Percentiles rank a stretch among this genome's conserved stretches.
phyloP scores from a whole-genome alignment of 495 filamentous ascomycete species.

The Terfezia claveryi region DNA sequence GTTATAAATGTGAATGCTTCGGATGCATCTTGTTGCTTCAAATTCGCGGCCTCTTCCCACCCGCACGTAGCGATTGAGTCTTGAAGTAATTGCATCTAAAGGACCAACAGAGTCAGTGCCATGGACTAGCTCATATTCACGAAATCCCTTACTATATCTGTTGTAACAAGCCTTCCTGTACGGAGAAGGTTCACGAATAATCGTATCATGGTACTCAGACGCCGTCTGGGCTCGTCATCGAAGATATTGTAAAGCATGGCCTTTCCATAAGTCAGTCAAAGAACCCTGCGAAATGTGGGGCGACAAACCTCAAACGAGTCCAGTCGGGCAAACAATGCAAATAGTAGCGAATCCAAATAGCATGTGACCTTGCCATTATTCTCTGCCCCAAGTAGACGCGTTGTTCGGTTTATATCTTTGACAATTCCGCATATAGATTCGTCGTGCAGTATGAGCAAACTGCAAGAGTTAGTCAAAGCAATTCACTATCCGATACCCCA shows the following conservation, averaged over 20 bases:
- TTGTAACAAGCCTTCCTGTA: constrained; percentile 61
- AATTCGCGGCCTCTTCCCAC: constrained; percentile 57
- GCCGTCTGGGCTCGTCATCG: constrained; percentile 44
- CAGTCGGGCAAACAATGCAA: constrained; percentile 85
- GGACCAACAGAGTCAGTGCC: constrained; percentile 12
- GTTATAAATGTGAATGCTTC: constrained; percentile 93
- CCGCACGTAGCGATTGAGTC: constrained; percentile 67
- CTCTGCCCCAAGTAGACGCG: constrained; percentile 61
- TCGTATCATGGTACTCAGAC: constrained; percentile 49
- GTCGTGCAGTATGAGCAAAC: constrained; percentile 46
- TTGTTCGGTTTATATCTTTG: constrained; percentile 41
- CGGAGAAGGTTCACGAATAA: constrained; percentile 87
- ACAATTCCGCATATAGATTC: constrained; percentile 66
- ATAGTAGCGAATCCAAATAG: constrained; percentile 77
- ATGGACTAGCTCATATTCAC: background rate
- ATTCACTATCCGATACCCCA: background rate
- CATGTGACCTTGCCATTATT: constrained; percentile 76
- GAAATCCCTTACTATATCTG: constrained; percentile 46
- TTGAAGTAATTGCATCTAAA: constrained; percentile 61
- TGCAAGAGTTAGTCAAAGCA: background rate
- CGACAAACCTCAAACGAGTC: constrained; percentile 50
- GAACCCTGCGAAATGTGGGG: background rate
- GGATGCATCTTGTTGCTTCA: constrained; percentile 77
- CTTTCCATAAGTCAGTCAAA: constrained; percentile 4
- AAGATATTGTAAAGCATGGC: constrained; percentile 60